These are phyloP conservation scores for Ustilago crameri DNA, from an alignment of 1,284 basidiomycete genomes.

Conservation along the genomic window DNA sequence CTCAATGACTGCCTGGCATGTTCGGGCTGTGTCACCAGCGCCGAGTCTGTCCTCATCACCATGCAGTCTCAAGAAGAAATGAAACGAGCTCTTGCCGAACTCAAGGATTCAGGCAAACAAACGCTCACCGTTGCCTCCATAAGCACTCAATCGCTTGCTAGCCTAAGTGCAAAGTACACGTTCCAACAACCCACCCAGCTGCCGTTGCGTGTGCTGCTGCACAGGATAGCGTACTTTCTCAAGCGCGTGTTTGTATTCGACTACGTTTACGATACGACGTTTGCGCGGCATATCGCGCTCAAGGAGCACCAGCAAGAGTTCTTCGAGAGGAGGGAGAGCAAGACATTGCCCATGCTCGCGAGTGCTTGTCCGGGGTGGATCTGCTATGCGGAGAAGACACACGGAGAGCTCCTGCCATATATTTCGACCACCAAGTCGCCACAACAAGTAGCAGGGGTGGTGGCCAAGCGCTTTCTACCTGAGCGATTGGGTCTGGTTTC, in stretches of 20 bases:
- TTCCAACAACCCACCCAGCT: conserved; percentile 64
- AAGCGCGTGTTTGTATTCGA: conserved; percentile 74
- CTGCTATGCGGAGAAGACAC: conserved; percentile 98
- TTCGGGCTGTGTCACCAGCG: conserved; percentile 97
- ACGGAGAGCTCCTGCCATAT: conserved; percentile 87
- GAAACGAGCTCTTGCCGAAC: conserved; percentile 69
- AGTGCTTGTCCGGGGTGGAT: conserved; percentile 99
- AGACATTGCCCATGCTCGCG: conserved; percentile 85
- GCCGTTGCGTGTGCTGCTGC: conserved; percentile 66
- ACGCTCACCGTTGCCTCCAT: conserved; percentile 60
- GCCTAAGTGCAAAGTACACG: conserved; percentile 70
- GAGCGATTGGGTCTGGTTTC: conserved; percentile 18
- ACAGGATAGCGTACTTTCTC: conserved; percentile 71
- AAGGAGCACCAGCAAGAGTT: background rate
- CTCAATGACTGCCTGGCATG: conserved; percentile 94
- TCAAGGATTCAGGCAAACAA: conserved; percentile 6
- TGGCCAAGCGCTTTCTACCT: conserved; percentile 87
- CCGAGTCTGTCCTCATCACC: conserved; percentile 96
- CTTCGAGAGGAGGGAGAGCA: background rate
- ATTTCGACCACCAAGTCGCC: conserved; percentile 89
- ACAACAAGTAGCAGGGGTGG: conserved; percentile 90
- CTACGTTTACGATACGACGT: conserved; percentile 90
- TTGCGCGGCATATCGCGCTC: conserved; percentile 81
- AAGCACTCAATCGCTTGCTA: conserved; percentile 90
- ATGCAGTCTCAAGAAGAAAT: conserved; percentile 95